These are phyloP conservation scores for Henckelia pumila DNA, from an alignment of 257 asterid species.

Conservation along the genomic window DNA sequence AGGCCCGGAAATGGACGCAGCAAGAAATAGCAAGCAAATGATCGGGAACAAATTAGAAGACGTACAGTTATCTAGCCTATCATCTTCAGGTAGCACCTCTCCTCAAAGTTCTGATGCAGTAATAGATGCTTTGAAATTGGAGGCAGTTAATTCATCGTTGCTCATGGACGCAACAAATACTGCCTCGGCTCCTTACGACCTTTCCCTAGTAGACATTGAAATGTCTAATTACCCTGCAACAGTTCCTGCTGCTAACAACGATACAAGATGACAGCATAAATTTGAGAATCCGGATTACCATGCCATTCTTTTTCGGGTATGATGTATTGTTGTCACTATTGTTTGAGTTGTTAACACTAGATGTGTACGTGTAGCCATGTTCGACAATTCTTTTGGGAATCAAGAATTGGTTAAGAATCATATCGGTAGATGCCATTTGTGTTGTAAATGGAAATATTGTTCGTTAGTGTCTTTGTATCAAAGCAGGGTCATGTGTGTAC, in stretches of 20 bases:
- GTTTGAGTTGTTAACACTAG: slow-evolving; percentile 35
- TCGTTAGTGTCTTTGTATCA: slow-evolving; percentile 5
- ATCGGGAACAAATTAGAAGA: slow-evolving; percentile 67
- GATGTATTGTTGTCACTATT: slow-evolving; percentile 6
- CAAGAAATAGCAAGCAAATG: slow-evolving; percentile 62
- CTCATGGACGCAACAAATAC: slow-evolving; percentile 49
- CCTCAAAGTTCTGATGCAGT: slow-evolving; percentile 33
- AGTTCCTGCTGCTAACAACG: slow-evolving; percentile 50
- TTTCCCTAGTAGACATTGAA: slow-evolving; percentile 71
- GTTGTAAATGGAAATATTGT: slow-evolving; percentile 24
- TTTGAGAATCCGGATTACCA: slow-evolving; percentile 13
- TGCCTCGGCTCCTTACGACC: slow-evolving; percentile 55
- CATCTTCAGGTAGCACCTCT: slow-evolving; percentile 53
- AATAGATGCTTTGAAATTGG: slow-evolving; percentile 39
- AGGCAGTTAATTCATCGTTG: slow-evolving; percentile 60
- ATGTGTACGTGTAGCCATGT: slow-evolving; percentile 56
- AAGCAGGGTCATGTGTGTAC: slow-evolving; percentile 18
- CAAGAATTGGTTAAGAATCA: slow-evolving; percentile 16
- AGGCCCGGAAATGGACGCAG: slow-evolving; percentile 92
- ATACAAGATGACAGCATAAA: slow-evolving; percentile 42
- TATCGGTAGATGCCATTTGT: slow-evolving; percentile 16
- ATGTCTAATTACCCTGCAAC: slow-evolving; percentile 61
- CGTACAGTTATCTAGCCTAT: slow-evolving; percentile 47
- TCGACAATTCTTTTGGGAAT: slow-evolving; percentile 10
- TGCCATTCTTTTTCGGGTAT: slow-evolving; percentile 3